A percentile compares a stretch with the other conserved stretches of the same genome.
Conservation (phyloP, 306 rosid species). For the Cucumis melo region DNA sequence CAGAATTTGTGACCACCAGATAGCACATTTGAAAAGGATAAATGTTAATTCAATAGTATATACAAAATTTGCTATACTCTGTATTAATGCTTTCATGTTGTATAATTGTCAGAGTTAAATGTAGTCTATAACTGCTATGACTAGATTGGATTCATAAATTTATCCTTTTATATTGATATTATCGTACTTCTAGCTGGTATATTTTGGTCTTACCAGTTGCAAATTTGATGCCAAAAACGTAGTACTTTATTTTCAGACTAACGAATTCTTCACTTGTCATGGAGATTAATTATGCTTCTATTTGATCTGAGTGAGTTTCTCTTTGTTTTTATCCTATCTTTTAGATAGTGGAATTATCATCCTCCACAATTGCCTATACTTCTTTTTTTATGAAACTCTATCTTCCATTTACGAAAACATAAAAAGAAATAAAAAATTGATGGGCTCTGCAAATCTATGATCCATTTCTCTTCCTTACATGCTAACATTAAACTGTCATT, state of each 20-base stretch:
- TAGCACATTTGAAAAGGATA: too few species aligned
- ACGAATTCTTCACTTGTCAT: not conserved
- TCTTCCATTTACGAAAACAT: not conserved
- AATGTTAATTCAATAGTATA: too few species aligned
- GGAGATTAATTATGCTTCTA: not conserved
- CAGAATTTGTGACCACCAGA: too few species aligned
- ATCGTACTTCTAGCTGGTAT: too few species aligned
- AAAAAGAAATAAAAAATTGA: not conserved
- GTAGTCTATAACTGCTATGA: too few species aligned
- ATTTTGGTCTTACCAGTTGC: not conserved
- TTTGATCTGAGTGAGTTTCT: not conserved
- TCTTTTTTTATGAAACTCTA: not conserved
- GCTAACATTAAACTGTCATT: too few species aligned
- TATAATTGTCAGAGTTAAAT: too few species aligned
- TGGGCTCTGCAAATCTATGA: not conserved
- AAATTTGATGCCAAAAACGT: not conserved
- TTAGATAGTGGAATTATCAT: not conserved
- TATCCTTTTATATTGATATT: too few species aligned
- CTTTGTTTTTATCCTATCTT: not conserved
- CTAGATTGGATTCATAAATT: too few species aligned
- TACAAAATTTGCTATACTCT: too few species aligned
- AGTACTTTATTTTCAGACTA: not conserved
- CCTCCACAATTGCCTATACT: not conserved
- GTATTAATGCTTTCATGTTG: too few species aligned
- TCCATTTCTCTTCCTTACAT: not conserved